These are phyloP conservation scores for Globisporangium takayamanum DNA, from an alignment of 352 stramenopile genomes.

Conservation along the genomic window DNA sequence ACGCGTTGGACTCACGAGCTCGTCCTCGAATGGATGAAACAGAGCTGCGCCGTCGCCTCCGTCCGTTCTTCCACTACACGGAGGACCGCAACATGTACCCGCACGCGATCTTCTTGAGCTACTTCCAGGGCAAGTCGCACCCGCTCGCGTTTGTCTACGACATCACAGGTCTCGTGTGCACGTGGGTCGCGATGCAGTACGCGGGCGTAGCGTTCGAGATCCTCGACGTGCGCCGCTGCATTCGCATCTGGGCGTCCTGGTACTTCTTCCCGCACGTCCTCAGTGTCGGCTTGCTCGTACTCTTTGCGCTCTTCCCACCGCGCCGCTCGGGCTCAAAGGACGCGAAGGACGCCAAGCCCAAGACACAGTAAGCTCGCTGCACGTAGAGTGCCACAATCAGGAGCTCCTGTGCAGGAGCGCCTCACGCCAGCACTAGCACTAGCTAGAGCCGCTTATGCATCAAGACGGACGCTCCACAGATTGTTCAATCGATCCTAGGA, in stretches of 20 bases:
- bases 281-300: constrained; percentile 47
- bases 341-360: constrained; percentile 21
- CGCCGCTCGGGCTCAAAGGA: constrained; percentile 22
- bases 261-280: constrained; percentile 76
- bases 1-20: constrained; percentile 1
- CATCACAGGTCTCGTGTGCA: constrained; percentile 55
- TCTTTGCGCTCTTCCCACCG: constrained; percentile 53
- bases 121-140: constrained; percentile 67
- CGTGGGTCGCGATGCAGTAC: constrained; percentile 85
- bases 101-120: constrained; percentile 75
- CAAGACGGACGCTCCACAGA: too few species aligned
- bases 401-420: not conserved
- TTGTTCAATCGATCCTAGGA: too few species aligned
- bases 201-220: constrained; percentile 82
- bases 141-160: constrained; percentile 80
- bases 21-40: not conserved
- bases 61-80: constrained; percentile 82
- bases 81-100: constrained; percentile 73
- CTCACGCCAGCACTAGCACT: too few species aligned
- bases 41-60: constrained; percentile 69
- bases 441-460: too few species aligned
- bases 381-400: not conserved
- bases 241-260: constrained; percentile 74
- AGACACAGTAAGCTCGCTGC: constrained; percentile 29
- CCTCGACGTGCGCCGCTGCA: constrained; percentile 63